Percentiles rank a stretch among this genome's conserved stretches.
Evolutionary conservation across 345 rosid species (phyloP).

Genomic region (Salix udensis): DNA sequence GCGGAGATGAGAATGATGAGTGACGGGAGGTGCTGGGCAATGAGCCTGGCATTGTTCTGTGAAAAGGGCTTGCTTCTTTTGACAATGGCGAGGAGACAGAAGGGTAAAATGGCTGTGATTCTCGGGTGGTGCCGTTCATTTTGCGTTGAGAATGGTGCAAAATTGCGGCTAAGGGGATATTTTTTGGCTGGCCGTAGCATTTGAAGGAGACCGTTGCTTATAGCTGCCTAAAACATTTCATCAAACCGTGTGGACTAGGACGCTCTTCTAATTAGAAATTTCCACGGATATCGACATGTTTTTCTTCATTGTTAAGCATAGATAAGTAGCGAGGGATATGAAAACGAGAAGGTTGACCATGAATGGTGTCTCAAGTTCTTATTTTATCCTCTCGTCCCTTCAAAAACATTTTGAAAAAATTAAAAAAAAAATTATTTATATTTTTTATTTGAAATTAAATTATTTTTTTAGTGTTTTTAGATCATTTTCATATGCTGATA

Average conservation of each 20-base stretch:
- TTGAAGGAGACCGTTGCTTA: background rate
- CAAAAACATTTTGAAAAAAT: too few relatives aligned
- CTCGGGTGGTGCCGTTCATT: conserved; percentile 15
- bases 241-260: background rate
- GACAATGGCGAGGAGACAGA: background rate
- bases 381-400: too few relatives aligned
- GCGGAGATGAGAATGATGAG: conserved; percentile 7
- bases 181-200: background rate
- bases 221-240: background rate
- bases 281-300: too few relatives aligned
- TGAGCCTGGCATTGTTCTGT: background rate
- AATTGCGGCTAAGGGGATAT: background rate
- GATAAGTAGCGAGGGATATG: too few relatives aligned
- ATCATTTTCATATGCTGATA: too few relatives aligned
- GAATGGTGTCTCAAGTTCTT: too few relatives aligned
- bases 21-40: conserved; percentile 3
- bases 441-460: too few relatives aligned
- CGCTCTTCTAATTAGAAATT: too few relatives aligned
- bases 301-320: too few relatives aligned
- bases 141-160: background rate
- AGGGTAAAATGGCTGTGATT: conserved; percentile 21
- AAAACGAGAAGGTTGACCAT: too few relatives aligned
- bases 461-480: too few relatives aligned
- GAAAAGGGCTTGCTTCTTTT: conserved; percentile 21
- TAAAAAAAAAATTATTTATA: too few relatives aligned